Percentiles rank a stretch among this genome's conserved stretches.
Evolutionary conservation across 148 eudicot genomes (phyloP).

Genomic region (Silene uniflora): DNA sequence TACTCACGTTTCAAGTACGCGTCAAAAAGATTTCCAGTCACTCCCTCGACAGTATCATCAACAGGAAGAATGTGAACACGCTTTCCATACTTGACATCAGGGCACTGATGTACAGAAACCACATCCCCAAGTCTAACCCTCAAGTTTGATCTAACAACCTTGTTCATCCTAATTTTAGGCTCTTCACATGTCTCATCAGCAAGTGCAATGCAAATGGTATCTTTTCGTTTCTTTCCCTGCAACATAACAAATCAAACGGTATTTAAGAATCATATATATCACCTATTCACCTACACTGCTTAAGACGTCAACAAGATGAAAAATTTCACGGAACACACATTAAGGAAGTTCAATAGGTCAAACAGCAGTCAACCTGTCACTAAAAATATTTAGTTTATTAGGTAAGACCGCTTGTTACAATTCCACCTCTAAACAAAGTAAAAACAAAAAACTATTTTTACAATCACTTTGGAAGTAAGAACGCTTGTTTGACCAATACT

Average conservation of each 20-base stretch:
- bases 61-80: constrained; percentile 84
- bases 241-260: constrained; percentile 7
- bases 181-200: constrained; percentile 83
- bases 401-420: not conserved
- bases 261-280: not conserved
- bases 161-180: constrained; percentile 77
- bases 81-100: constrained; percentile 87
- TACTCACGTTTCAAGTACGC: constrained; percentile 80
- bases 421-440: too few relatives aligned
- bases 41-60: constrained; percentile 82
- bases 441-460: too few relatives aligned
- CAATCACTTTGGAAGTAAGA: too few relatives aligned
- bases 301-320: not conserved
- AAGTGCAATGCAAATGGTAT: constrained; percentile 83
- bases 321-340: not conserved
- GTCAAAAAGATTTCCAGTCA: constrained; percentile 83
- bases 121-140: constrained; percentile 91
- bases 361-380: not conserved
- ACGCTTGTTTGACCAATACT: too few relatives aligned
- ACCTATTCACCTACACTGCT: not conserved
- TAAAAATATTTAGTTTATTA: not conserved
- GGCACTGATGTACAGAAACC: constrained; percentile 77
- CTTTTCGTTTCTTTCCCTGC: constrained; percentile 88
- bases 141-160: constrained; percentile 72
- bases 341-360: not conserved